phyloP scores from a whole-genome alignment of 1,284 basidiomycete species.

The Ceratorhiza oryzae-sativae region DNA sequence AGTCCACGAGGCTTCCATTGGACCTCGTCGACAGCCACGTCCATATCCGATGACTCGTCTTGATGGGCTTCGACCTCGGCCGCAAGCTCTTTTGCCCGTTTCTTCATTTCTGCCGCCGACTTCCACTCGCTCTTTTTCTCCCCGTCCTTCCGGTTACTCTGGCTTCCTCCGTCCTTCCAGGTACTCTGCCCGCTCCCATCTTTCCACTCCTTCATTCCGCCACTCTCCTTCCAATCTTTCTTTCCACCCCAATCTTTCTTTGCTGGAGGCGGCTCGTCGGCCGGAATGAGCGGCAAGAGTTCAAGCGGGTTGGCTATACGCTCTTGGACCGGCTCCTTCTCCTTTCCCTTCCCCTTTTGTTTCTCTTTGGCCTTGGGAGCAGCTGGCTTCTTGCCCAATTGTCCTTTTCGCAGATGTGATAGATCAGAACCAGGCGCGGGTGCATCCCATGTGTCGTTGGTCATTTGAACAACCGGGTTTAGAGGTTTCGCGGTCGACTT shows the following conservation, averaged over 20 bases:
- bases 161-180: not conserved
- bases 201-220: not conserved
- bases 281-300: constrained; percentile 15
- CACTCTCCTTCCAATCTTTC: too few relatives aligned
- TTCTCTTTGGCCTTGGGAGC: not conserved
- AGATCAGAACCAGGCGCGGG: constrained; percentile 21
- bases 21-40: constrained; percentile 13
- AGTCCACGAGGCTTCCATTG: constrained; percentile 17
- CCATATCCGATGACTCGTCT: constrained; percentile 37
- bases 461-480: constrained; percentile 5
- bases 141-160: not conserved
- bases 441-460: constrained; percentile 34
- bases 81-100: constrained; percentile 6
- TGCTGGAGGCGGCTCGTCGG: not conserved
- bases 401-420: constrained; percentile 10
- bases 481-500: constrained; percentile 5
- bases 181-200: not conserved
- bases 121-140: not conserved
- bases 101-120: constrained; percentile 14
- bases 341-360: not conserved
- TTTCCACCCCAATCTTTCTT: not conserved
- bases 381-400: constrained; percentile 7
- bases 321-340: not conserved
- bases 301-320: constrained; percentile 19
- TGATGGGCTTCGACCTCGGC: constrained; percentile 20